Percentiles rank a stretch among this genome's conserved stretches.
These are phyloP conservation scores for Monoraphidium neglectum DNA, from an alignment of 139 green algal species.

Conservation along the genomic window DNA sequence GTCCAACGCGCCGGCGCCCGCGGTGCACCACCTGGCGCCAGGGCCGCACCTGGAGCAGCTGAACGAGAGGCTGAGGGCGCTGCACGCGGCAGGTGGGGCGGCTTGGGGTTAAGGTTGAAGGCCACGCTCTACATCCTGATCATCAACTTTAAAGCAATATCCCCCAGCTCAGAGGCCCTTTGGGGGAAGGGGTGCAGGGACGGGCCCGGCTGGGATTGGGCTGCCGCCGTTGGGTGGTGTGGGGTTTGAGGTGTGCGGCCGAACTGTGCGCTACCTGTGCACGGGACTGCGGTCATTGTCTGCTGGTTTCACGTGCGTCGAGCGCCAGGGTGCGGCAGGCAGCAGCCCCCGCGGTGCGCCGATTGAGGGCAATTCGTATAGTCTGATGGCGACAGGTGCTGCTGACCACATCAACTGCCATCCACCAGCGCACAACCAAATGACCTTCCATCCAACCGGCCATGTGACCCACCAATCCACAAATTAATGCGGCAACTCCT, in stretches of 20 bases:
- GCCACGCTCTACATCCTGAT: not conserved
- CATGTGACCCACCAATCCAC: not conserved
- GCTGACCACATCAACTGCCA: not conserved
- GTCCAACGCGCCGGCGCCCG: conserved; percentile 44
- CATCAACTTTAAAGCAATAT: not conserved
- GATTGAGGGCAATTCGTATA: too few species aligned
- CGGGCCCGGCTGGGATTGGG: not conserved
- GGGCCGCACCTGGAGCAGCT: conserved; percentile 67
- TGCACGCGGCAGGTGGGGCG: conserved; percentile 35
- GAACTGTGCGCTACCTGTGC: too few species aligned
- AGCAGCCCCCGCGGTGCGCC: too few species aligned
- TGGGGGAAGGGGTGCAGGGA: not conserved
- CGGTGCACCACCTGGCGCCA: conserved; percentile 27
- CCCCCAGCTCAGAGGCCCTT: not conserved
- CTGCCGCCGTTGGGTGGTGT: conserved; percentile 19
- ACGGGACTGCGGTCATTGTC: too few species aligned
- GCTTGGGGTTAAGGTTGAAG: not conserved
- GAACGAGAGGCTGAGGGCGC: conserved; percentile 52
- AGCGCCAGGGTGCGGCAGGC: too few species aligned
- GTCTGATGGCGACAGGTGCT: too few species aligned
- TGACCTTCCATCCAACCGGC: not conserved
- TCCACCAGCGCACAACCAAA: not conserved
- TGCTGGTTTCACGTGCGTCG: too few species aligned
- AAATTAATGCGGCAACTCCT: not conserved
- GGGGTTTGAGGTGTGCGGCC: conserved; percentile 1